Conservation (phyloP, 345 rosid genomes). For the Rhodamnia argentea region DNA sequence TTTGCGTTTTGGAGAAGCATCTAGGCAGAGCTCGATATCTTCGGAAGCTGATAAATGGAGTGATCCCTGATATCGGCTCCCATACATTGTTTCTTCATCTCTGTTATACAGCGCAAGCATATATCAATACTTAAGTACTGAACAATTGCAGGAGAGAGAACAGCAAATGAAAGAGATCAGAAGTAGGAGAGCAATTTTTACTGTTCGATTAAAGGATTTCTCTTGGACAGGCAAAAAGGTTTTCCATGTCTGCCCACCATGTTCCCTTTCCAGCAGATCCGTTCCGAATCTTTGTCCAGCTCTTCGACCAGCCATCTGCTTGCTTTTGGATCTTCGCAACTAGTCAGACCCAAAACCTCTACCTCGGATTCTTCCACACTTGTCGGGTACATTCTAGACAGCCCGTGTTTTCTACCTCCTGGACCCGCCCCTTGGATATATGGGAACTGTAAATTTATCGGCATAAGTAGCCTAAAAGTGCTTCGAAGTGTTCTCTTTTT, state of each 20-base stretch:
- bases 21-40: slow-evolving; percentile 52
- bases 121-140: background rate
- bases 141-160: background rate
- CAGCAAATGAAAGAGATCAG: background rate
- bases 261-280: slow-evolving; percentile 18
- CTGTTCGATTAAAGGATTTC: slow-evolving; percentile 19
- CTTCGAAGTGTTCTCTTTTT: background rate
- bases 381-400: background rate
- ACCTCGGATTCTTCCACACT: slow-evolving; percentile 4
- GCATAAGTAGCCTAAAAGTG: background rate
- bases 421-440: slow-evolving; percentile 1
- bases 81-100: slow-evolving; percentile 29
- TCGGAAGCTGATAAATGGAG: slow-evolving; percentile 42
- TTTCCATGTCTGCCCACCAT: slow-evolving; percentile 27
- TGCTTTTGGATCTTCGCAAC: slow-evolving; percentile 57
- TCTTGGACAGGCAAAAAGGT: background rate
- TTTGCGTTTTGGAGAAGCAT: slow-evolving; percentile 54
- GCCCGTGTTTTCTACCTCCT: background rate
- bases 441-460: slow-evolving; percentile 12
- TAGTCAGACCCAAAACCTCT: slow-evolving; percentile 41
- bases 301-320: slow-evolving; percentile 15
- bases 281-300: background rate
- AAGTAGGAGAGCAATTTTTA: slow-evolving; percentile 8
- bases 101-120: slow-evolving; percentile 19
- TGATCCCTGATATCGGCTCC: slow-evolving; percentile 24